phyloP scores from a whole-genome alignment of 768 basidiomycete genomes.

The Boletus huronensis region DNA sequence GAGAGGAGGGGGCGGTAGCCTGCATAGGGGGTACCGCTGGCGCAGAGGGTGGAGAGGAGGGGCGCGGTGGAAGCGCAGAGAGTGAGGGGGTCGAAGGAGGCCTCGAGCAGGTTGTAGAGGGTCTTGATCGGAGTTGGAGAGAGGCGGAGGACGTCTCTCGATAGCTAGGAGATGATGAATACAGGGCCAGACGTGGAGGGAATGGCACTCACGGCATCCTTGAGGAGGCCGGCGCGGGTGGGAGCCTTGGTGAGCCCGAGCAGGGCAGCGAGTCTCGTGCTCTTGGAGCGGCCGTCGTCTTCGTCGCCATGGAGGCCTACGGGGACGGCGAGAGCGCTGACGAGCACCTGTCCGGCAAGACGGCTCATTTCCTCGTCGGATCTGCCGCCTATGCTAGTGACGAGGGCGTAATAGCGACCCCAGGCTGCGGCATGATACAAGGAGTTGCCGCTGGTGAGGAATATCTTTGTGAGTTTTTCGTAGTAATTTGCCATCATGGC shows the following conservation, averaged over 20 bases:
- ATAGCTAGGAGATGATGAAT: conserved; percentile 49
- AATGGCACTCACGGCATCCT: conserved; percentile 68
- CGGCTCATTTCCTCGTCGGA: conserved; percentile 74
- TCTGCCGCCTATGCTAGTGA: conserved; percentile 69
- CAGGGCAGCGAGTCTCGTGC: conserved; percentile 75
- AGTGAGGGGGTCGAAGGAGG: conserved; percentile 88
- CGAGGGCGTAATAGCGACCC: conserved; percentile 77
- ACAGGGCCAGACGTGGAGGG: background rate
- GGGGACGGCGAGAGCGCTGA: conserved; percentile 91
- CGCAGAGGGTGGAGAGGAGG: conserved; percentile 59
- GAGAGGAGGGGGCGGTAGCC: conserved; percentile 88
- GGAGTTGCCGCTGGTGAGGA: conserved; percentile 91
- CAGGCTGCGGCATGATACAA: conserved; percentile 97
- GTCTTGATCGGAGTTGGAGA: conserved; percentile 69
- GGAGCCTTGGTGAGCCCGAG: conserved; percentile 82
- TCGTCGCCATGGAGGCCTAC: conserved; percentile 59
- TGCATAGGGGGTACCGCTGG: conserved; percentile 49
- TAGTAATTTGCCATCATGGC: conserved; percentile 99
- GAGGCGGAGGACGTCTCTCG: conserved; percentile 78
- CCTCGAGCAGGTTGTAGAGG: conserved; percentile 86
- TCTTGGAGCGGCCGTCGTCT: conserved; percentile 60
- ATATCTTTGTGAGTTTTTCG: conserved; percentile 95
- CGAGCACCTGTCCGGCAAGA: conserved; percentile 86
- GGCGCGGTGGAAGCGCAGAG: conserved; percentile 79
- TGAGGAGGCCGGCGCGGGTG: conserved; percentile 80